Evolutionary conservation across 495 filamentous ascomycete genomes (phyloP).

Genomic region (Tuber microsphaerosporum): DNA sequence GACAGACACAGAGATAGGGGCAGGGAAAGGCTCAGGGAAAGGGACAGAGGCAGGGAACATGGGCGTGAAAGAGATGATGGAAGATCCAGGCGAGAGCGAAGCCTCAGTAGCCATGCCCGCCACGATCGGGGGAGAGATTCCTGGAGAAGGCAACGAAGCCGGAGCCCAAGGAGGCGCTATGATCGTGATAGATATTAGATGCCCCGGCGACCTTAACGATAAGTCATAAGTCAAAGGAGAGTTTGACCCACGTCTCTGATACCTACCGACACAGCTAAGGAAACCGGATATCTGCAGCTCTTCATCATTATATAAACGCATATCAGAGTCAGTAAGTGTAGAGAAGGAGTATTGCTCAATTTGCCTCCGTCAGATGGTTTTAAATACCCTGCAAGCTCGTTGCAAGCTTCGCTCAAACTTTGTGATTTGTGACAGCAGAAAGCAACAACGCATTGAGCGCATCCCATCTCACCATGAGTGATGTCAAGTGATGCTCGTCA

Average conservation of each 20-base stretch:
- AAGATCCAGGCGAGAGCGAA: conserved; percentile 30
- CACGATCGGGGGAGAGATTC: not conserved
- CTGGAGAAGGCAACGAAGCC: conserved; percentile 21
- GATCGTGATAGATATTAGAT: conserved; percentile 20
- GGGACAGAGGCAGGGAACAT: conserved; percentile 15
- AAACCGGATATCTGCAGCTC: not conserved
- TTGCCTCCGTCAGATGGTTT: not conserved
- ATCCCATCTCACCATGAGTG: not conserved
- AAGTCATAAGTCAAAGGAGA: not conserved
- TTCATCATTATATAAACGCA: not conserved
- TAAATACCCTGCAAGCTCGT: not conserved
- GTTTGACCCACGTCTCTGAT: not conserved
- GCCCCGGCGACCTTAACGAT: not conserved
- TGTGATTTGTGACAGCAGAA: conserved; percentile 4
- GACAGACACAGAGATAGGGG: conserved; percentile 31
- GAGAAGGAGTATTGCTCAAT: not conserved
- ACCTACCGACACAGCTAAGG: not conserved
- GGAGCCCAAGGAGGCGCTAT: conserved; percentile 33
- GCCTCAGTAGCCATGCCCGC: conserved; percentile 17
- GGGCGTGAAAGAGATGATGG: conserved; percentile 14
- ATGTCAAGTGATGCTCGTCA: not conserved
- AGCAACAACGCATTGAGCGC: not conserved
- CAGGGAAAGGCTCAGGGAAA: conserved; percentile 29
- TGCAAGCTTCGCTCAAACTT: not conserved
- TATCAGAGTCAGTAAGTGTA: not conserved